Percentiles rank a stretch among this genome's conserved stretches.
These are phyloP conservation scores for Mycena indigotica DNA, from an alignment of 768 basidiomycete genomes.

Conservation along the genomic window DNA sequence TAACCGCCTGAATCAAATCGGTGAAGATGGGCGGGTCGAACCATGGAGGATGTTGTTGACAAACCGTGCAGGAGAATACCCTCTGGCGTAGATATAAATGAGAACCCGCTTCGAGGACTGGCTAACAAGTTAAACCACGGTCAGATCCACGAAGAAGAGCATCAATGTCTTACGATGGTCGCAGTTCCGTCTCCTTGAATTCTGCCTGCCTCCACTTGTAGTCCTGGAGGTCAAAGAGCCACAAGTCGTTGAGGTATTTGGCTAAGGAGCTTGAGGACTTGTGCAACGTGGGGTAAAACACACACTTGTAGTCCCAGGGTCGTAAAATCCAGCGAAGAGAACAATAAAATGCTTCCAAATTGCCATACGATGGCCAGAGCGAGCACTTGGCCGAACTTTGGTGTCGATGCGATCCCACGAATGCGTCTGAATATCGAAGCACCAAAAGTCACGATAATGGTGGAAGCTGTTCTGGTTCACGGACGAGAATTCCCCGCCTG, in stretches of 20 bases:
- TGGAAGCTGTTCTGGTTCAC: slow-evolving; percentile 82
- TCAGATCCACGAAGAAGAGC: not conserved
- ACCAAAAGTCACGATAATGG: slow-evolving; percentile 86
- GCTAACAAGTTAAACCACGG: not conserved
- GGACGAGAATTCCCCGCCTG: slow-evolving; percentile 86
- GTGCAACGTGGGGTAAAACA: not conserved
- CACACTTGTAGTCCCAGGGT: slow-evolving; percentile 80
- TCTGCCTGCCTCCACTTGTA: slow-evolving; percentile 85
- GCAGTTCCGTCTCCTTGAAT: slow-evolving; percentile 66
- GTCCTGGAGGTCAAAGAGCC: slow-evolving; percentile 84
- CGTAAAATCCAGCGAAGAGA: slow-evolving; percentile 89
- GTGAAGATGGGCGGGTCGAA: not conserved
- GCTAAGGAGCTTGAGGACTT: slow-evolving; percentile 42
- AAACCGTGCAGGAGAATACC: slow-evolving; percentile 80
- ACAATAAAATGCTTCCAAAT: slow-evolving; percentile 87
- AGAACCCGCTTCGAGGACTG: slow-evolving; percentile 82
- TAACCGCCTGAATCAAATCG: slow-evolving; percentile 79
- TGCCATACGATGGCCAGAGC: slow-evolving; percentile 88
- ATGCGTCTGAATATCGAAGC: slow-evolving; percentile 77
- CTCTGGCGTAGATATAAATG: slow-evolving; percentile 75
- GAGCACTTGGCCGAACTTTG: slow-evolving; percentile 73
- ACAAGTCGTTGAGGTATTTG: slow-evolving; percentile 79
- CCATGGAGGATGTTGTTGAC: slow-evolving; percentile 14
- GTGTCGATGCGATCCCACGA: slow-evolving; percentile 90
- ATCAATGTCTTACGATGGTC: slow-evolving; percentile 62